A percentile compares a stretch with the other conserved stretches of the same genome.
Evolutionary conservation across 495 filamentous ascomycete species (phyloP).

Genomic region (Stereocaulon alpinum): DNA sequence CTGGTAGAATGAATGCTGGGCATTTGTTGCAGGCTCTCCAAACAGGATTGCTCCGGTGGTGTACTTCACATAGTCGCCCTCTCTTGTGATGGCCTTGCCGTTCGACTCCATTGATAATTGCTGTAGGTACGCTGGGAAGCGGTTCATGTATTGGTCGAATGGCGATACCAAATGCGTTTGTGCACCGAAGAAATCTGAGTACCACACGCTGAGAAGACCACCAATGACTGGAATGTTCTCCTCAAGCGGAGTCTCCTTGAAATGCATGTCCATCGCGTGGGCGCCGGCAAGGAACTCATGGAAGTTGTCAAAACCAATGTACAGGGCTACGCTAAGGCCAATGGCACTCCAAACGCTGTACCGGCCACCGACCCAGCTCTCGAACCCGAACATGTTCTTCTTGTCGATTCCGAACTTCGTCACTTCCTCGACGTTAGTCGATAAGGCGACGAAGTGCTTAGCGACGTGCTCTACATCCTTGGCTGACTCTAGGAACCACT

Average conservation of each 20-base stretch:
- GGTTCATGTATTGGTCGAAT: constrained; percentile 98
- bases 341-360: constrained; percentile 99
- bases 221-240: constrained; percentile 90
- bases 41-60: constrained; percentile 92
- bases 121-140: constrained; percentile 97
- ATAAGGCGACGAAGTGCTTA: constrained; percentile 97
- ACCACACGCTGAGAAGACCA: constrained; percentile 93
- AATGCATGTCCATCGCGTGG: constrained; percentile 98
- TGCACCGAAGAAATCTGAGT: constrained; percentile 95
- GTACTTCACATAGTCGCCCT: constrained; percentile 87
- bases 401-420: constrained; percentile 96
- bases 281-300: constrained; percentile 90
- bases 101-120: constrained; percentile 99
- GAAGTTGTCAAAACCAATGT: constrained; percentile 96
- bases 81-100: constrained; percentile 91
- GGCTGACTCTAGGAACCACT: constrained; percentile 85
- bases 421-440: constrained; percentile 90
- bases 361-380: constrained; percentile 94
- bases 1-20: constrained; percentile 99
- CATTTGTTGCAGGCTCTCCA: constrained; percentile 96
- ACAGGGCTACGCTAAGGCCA: constrained; percentile 83
- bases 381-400: constrained; percentile 98
- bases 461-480: constrained; percentile 69
- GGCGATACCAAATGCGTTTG: constrained; percentile 96
- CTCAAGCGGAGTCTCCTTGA: constrained; percentile 78